A percentile compares a stretch with the other conserved stretches of the same genome.
phyloP scores from a whole-genome alignment of 2,329 filamentous ascomycete genomes.

The Sarocladium oryzae region DNA sequence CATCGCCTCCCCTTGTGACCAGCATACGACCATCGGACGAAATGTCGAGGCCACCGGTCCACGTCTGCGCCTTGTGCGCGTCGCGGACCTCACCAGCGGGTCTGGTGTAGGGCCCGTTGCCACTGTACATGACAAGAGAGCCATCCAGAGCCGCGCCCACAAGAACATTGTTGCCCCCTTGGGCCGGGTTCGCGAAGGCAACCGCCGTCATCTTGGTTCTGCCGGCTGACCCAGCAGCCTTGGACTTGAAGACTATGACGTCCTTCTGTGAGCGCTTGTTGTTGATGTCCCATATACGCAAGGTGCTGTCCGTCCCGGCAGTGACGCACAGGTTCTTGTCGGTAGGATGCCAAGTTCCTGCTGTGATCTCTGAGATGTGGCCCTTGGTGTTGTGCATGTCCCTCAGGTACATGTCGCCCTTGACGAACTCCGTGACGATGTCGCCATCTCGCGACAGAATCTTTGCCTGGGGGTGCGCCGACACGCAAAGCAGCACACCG shows the following conservation, averaged over 20 bases:
- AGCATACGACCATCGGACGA: conserved; percentile 87
- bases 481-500: conserved; percentile 75
- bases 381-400: conserved; percentile 98
- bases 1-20: conserved; percentile 84
- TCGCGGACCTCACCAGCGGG: conserved; percentile 78
- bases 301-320: conserved; percentile 87
- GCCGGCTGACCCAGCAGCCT: conserved; percentile 78
- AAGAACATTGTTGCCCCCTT: conserved; percentile 73
- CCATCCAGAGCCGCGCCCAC: conserved; percentile 83
- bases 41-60: conserved; percentile 88
- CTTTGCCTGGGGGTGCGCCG: conserved; percentile 84
- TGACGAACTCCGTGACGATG: conserved; percentile 78
- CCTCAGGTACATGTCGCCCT: conserved; percentile 96
- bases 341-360: conserved; percentile 84
- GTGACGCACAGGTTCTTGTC: conserved; percentile 82
- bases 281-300: conserved; percentile 96
- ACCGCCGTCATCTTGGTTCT: conserved; percentile 92
- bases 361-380: conserved; percentile 86
- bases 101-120: conserved; percentile 77
- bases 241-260: conserved; percentile 93
- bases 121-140: conserved; percentile 84
- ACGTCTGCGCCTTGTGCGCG: conserved; percentile 75
- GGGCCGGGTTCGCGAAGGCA: conserved; percentile 70
- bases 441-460: conserved; percentile 87
- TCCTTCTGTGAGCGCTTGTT: conserved; percentile 85